These are phyloP conservation scores for Ulvella scutata DNA, from an alignment of 139 green algal genomes.

Conservation along the genomic window DNA sequence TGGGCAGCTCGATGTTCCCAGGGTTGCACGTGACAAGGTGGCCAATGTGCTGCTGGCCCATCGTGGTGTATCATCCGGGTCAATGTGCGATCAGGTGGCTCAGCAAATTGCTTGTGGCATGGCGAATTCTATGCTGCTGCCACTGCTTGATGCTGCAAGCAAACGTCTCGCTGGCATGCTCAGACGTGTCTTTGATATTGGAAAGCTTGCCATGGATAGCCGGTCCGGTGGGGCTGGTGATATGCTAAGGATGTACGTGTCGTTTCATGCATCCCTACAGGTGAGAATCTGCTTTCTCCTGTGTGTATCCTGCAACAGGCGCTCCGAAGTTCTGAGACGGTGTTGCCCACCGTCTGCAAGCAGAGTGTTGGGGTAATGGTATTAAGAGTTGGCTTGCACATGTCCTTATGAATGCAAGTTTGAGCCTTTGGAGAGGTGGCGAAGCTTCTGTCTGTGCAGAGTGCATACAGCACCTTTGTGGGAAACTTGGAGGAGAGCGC, in stretches of 20 bases:
- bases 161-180: conserved; percentile 53
- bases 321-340: not conserved
- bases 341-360: not conserved
- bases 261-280: conserved; percentile 5
- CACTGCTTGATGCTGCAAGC: conserved; percentile 65
- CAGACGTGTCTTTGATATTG: conserved; percentile 47
- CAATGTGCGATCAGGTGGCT: conserved; percentile 42
- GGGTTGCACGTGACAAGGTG: conserved; percentile 53
- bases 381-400: too few relatives aligned
- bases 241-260: conserved; percentile 13
- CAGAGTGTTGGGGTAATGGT: too few relatives aligned
- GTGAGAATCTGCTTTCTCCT: not conserved
- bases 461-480: conserved; percentile 54
- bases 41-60: conserved; percentile 77
- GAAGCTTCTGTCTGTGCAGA: conserved; percentile 59
- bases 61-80: not conserved
- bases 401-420: too few relatives aligned
- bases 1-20: conserved; percentile 9
- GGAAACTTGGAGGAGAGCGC: conserved; percentile 40
- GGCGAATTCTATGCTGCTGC: conserved; percentile 47
- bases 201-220: conserved; percentile 8
- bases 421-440: not conserved
- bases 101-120: conserved; percentile 61
- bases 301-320: not conserved
- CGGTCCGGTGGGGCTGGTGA: conserved; percentile 10